Evolutionary conservation across 2,329 filamentous ascomycete genomes (phyloP), one percentile per base, ranked within the genome.

Genomic region (Pestalotiopsis sp.): DNA sequence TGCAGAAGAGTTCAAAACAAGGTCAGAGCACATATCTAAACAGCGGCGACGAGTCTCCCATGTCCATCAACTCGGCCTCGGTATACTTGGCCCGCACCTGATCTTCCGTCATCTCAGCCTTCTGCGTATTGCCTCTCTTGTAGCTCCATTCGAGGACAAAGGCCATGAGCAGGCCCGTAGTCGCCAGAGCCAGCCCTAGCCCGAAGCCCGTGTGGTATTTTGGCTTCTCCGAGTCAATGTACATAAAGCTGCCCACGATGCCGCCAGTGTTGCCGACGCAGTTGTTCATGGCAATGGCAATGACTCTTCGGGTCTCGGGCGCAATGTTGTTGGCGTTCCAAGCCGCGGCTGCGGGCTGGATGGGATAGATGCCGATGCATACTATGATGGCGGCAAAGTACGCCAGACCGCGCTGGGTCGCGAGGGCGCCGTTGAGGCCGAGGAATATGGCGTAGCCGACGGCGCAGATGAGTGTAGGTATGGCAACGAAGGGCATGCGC

Each of bases 321-420:
- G 76, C 91, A n/a, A 89, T 84, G 70, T 93, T 93, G 77, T 93
- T 93, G 38, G 86, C 86, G 0, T 85, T 82, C 91, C 92, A 93
- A 0, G 89, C 86, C 49, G 92, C 89, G 0, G 89, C 92, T 3
- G 77, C 71, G 1, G 91, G 78, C 68, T 92, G 88, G 61, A 86
- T 88, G 0, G 91, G 91, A 73, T 93, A 93, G 67, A 93, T 92
- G 0, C 91, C 91, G 68, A 92, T 82, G 0, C 90, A 90, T 0
- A 87, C 90, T 0, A 94, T 82, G 75, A 93, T 92, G 0, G 87
- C 88, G 1, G 89, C 91, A 0, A 90, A 89, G 75, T 93, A 93
- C 66, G 89, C 87, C 1, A 90, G 84, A 1, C 84, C 83, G 0
- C 90, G 80, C 1, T 82, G 80, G 3, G 73, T 45, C 58, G 72